Base-by-base conservation (phyloP, 495 filamentous ascomycete genomes). In the Penicillium paxilli region DNA sequence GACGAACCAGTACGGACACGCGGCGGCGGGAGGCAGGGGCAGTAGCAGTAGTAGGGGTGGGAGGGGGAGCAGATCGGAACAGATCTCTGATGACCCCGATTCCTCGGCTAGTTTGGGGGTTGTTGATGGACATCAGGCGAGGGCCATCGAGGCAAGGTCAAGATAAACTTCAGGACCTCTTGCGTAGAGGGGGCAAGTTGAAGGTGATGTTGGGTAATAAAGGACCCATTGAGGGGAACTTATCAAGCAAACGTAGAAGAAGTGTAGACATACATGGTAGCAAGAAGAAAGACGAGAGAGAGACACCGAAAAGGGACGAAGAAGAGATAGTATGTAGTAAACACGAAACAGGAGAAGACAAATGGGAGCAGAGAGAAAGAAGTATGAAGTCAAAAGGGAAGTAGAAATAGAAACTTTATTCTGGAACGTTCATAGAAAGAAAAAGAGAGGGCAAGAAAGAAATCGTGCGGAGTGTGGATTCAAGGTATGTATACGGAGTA, bases 91-190 rank as follows among this genome's bases (percentile, higher is more conserved):
- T 59, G 47, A 61, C 51, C 42, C 70, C 69, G 56, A 73, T 57
- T 67, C 70, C 70, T 65, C 66, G 59, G 57, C 66, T 62, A 62
- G 66, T 44, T 56, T 68, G 68, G 58, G 66, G 57, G 55, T 75
- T 63, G 47, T 73, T 69, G 55, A 64, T 60, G 65, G 70, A 72
- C 70, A 76, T 76, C 62, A 64, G 56, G 57, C 57, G 56, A 55
- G 44, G 59, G 52, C 64, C 64, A 68, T 68, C 58, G 54, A 68
- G 58, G 52, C n/a, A 28, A 26, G 44, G n/a, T n/a, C n/a, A n/a
- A n/a, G n/a, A n/a, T n/a, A 14, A 21, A 37, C 6, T 26, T 20
- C 9, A 45, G 25, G 16, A 16, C 25, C 52, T 42, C 26, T 45
- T 30, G 30, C 19, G 47, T 47, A 24, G 47, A 24, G 47, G 17